phyloP scores from a whole-genome alignment of 768 basidiomycete genomes.

The Strobilomyces dryophilus region DNA sequence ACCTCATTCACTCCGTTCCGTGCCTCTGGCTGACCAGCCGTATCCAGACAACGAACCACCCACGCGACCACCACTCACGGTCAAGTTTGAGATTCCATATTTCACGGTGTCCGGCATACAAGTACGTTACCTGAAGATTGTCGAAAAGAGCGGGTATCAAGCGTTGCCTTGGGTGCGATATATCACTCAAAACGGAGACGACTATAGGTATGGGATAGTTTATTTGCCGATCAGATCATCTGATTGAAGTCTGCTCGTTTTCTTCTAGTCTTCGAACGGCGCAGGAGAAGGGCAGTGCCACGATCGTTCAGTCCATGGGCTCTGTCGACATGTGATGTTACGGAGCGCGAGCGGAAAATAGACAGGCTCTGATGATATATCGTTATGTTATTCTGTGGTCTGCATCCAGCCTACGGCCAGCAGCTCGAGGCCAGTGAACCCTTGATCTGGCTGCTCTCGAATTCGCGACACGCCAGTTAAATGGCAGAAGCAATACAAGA shows the following conservation, averaged over 20 bases:
- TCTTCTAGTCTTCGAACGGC: slow-evolving; percentile 57
- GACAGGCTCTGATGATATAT: too few relatives aligned
- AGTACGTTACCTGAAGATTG: slow-evolving; percentile 96
- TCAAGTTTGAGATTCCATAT: slow-evolving; percentile 98
- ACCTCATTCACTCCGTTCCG: background rate
- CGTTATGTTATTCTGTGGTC: too few relatives aligned
- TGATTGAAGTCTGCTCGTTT: background rate
- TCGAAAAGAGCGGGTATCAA: slow-evolving; percentile 98
- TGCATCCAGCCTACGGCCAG: too few relatives aligned
- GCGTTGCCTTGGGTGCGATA: slow-evolving; percentile 95
- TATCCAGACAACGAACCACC: slow-evolving; percentile 53
- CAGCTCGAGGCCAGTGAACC: too few relatives aligned
- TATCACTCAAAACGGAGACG: slow-evolving; percentile 88
- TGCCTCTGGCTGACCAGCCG: slow-evolving; percentile 15
- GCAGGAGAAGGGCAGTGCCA: slow-evolving; percentile 66
- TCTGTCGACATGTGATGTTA: background rate
- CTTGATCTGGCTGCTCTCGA: too few relatives aligned
- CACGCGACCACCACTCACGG: slow-evolving; percentile 91
- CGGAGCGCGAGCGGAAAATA: background rate
- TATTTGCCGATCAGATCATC: background rate
- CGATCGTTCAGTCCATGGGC: slow-evolving; percentile 40
- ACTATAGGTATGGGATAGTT: slow-evolving; percentile 62
- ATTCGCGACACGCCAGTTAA: too few relatives aligned
- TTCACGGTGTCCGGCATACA: slow-evolving; percentile 98
- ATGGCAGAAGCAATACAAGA: too few relatives aligned